Base-by-base conservation (phyloP, 2,329 filamentous ascomycete species). In the Ophiocordyceps camponoti-leonardi region DNA sequence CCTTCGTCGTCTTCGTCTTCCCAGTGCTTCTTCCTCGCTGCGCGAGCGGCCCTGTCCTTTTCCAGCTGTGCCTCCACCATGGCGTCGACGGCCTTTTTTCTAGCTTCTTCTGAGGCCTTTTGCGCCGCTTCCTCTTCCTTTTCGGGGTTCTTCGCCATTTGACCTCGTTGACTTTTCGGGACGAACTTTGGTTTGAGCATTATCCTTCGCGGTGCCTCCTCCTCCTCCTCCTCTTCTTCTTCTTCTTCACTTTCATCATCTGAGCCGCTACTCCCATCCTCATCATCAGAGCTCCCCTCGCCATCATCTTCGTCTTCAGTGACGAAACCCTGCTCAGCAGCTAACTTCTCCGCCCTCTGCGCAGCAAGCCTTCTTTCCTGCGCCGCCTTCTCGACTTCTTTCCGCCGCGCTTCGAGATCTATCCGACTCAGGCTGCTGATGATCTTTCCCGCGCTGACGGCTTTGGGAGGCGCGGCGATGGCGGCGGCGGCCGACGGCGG, bases 61-160 rank as follows among this genome's bases (percentile, higher is more conserved):
- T 83, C 80, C 41, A 96, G 78, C 58, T 96, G 87, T 53, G 88
- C 86, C 58, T 94, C 86, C 14, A 98, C 78, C 11, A 96, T 67
- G 47, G 76, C 79, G 59, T 94, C 82, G 13, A 83, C 77, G 37
- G 82, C 80, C 58, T 81, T 79, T 49, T 76, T 78, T 33, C 77
- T 73, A 2, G 71, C 77, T 47, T 73, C 79, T 48, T 81, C 78
- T 42, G 75, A 75, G 2, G 69, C 73, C 3, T 54, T 50, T 1
- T 56, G 58, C 4, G 56, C 55, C 8, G 55, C 61, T 43, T 66
- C 61, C 41, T 59, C 54, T 54, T 67, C 50, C 44, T 57, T 53
- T 37, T 54, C 58, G 20, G 51, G 53, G 48, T 56, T 53, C 33
- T 57, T 54, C 10, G 46, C 50, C 46, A 48, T 51, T 19, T 54